Evolutionary conservation across 2,329 filamentous ascomycete species (phyloP).

Genomic region (Fusarium sp.): DNA sequence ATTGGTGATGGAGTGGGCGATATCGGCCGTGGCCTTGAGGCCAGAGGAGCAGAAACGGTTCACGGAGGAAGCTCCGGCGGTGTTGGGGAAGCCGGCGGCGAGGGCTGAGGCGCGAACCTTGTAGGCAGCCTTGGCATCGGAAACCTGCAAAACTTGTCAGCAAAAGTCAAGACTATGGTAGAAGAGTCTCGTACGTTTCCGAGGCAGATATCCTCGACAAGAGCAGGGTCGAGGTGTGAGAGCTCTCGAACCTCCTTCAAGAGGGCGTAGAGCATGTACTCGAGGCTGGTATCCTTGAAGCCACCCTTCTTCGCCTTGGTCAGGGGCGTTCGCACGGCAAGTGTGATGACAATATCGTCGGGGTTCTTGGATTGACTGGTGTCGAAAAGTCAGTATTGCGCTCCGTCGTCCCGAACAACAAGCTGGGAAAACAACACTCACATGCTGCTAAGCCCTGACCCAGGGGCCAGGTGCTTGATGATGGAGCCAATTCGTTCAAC

Average conservation of each 20-base stretch:
- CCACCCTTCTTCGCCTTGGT: constrained; percentile 92
- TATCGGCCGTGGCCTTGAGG: constrained; percentile 94
- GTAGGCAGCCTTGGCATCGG: constrained; percentile 89
- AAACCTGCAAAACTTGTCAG: constrained; percentile 70
- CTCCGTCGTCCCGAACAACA: not conserved
- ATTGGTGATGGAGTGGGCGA: constrained; percentile 86
- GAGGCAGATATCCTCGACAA: constrained; percentile 91
- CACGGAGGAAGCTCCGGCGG: constrained; percentile 82
- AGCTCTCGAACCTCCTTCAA: constrained; percentile 82
- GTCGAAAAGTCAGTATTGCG: constrained; percentile 10
- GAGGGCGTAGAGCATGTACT: constrained; percentile 87
- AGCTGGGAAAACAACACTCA: constrained; percentile 64
- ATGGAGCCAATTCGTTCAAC: constrained; percentile 90
- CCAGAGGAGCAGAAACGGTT: constrained; percentile 99
- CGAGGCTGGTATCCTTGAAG: constrained; percentile 93
- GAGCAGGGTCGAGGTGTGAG: constrained; percentile 82
- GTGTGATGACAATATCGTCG: constrained; percentile 96
- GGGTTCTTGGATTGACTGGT: constrained; percentile 89
- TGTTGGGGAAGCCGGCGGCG: constrained; percentile 94
- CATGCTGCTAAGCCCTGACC: constrained; percentile 82
- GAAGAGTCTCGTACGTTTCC: constrained; percentile 78
- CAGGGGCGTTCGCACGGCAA: constrained; percentile 90
- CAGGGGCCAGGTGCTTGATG: constrained; percentile 86
- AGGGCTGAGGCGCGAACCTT: constrained; percentile 90
- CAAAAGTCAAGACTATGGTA: not conserved